Evolutionary conservation across 108 stramenopile species (phyloP).

Genomic region (Cyclotella baltica): DNA sequence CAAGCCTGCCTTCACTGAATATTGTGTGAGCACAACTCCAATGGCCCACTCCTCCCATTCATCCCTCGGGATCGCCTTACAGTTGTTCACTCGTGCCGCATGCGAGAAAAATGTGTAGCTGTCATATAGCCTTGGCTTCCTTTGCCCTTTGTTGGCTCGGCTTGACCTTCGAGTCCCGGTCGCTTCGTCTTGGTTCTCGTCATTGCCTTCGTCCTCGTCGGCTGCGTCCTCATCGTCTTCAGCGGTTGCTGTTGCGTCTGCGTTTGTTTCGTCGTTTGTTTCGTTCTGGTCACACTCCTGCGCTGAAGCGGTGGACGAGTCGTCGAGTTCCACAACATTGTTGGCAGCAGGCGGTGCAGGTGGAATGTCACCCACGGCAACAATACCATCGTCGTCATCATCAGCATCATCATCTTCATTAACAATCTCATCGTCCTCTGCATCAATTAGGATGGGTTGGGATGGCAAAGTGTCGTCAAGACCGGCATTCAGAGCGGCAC

Average conservation of each 20-base stretch:
- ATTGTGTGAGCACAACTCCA: no score
- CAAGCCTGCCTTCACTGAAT: no score
- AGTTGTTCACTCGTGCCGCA: neutral
- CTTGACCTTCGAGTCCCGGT: neutral
- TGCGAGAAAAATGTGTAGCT: no score
- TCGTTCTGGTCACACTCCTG: neutral
- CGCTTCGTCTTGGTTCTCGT: neutral
- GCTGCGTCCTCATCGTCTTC: no score
- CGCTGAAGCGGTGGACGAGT: neutral
- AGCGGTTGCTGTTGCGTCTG: no score
- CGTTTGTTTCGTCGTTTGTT: neutral
- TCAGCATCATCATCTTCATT: slow-evolving; percentile 4
- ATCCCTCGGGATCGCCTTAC: neutral
- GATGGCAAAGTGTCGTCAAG: neutral
- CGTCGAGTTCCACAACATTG: neutral
- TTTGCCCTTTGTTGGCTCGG: neutral
- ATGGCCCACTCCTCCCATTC: no score
- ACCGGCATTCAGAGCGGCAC: neutral
- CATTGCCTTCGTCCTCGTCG: neutral
- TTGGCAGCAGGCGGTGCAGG: neutral
- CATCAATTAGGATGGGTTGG: slow-evolving; percentile 11
- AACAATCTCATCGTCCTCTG: neutral
- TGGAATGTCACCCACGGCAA: neutral
- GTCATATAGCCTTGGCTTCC: neutral
- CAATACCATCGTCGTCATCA: neutral